Evolutionary conservation across 441 rosid genomes (phyloP).

Genomic region (Populus hybrid): DNA sequence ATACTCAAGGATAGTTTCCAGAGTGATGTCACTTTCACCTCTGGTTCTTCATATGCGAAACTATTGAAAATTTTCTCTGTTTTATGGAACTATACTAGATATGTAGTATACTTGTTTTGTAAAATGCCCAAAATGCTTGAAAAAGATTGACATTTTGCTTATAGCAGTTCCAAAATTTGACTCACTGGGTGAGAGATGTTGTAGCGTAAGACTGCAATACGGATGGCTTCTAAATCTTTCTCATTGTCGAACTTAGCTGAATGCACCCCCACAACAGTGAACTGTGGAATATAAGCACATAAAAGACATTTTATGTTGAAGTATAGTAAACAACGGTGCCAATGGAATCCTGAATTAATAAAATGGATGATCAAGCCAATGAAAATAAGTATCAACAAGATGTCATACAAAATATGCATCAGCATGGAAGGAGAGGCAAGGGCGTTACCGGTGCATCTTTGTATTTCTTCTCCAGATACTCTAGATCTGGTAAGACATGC

Average conservation of each 20-base stretch:
- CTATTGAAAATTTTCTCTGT: not conserved
- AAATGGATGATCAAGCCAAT: not conserved
- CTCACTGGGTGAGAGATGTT: constrained; percentile 85
- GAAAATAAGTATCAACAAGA: not conserved
- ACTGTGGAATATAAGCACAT: constrained; percentile 38
- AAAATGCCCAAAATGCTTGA: not conserved
- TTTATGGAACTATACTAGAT: not conserved
- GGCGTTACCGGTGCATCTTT: constrained; percentile 70
- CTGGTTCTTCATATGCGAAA: not conserved
- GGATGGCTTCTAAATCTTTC: constrained; percentile 92
- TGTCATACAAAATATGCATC: not conserved
- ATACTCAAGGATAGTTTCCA: not conserved
- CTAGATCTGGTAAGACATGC: constrained; percentile 93
- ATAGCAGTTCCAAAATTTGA: constrained; percentile 12
- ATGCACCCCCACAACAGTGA: constrained; percentile 94
- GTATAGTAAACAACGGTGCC: not conserved
- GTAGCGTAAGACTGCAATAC: constrained; percentile 86
- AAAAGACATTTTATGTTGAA: constrained; percentile 1
- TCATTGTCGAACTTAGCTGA: constrained; percentile 99
- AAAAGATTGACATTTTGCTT: constrained; percentile 8
- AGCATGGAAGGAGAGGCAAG: constrained; percentile 17
- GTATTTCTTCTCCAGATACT: constrained; percentile 85
- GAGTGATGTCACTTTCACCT: not conserved
- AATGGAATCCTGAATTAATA: not conserved
- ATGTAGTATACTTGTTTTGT: not conserved